Conservation (phyloP, 1,139 yeast genomes). For the Yamadazyma epiphylla region DNA sequence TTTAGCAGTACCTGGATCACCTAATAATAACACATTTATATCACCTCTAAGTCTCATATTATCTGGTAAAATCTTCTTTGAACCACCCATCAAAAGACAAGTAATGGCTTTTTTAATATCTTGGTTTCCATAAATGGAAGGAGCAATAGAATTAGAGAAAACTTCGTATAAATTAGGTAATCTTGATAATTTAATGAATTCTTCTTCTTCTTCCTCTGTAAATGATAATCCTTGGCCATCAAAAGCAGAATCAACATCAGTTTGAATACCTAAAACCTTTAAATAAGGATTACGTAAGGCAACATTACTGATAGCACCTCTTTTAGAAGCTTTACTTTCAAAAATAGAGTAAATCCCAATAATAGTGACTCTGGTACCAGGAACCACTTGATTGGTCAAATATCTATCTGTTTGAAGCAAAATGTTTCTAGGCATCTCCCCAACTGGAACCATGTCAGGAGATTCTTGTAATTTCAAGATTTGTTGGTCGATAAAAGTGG, state of each 20-base stretch:
- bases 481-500: conserved; percentile 91
- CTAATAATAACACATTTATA: conserved; percentile 84
- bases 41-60: conserved; percentile 98
- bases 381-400: conserved; percentile 84
- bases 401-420: conserved; percentile 85
- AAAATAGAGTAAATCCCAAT: conserved; percentile 91
- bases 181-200: conserved; percentile 75
- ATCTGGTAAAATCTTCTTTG: conserved; percentile 88
- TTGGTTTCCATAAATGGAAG: conserved; percentile 88
- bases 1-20: conserved; percentile 99
- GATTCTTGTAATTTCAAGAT: conserved; percentile 89
- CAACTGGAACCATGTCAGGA: conserved; percentile 98
- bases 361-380: conserved; percentile 91
- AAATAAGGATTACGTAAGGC: conserved; percentile 94
- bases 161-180: conserved; percentile 80
- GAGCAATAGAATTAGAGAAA: conserved; percentile 90
- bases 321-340: conserved; percentile 56
- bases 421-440: conserved; percentile 97
- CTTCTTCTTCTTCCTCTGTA: conserved; percentile 91
- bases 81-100: conserved; percentile 91
- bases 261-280: conserved; percentile 79
- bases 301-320: conserved; percentile 44
- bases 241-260: conserved; percentile 73
- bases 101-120: conserved; percentile 94
- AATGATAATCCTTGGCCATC: conserved; percentile 64